A percentile compares a stretch with the other conserved stretches of the same genome.
phyloP scores from a whole-genome alignment of 257 asterid genomes.

The Avicennia marina region DNA sequence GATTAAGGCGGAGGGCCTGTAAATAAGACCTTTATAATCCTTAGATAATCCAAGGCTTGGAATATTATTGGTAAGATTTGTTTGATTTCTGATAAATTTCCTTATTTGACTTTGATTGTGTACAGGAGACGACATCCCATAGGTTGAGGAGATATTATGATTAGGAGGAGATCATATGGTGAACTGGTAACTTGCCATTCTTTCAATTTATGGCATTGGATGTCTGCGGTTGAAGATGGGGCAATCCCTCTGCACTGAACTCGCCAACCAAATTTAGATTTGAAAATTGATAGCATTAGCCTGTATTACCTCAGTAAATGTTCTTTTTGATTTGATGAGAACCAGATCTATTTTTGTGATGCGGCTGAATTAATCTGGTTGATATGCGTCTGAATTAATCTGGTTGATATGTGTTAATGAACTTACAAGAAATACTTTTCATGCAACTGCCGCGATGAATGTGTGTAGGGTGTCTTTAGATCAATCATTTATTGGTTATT shows the following conservation, averaged over 20 bases:
- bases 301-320: slow-evolving; percentile 21
- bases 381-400: slow-evolving; percentile 27
- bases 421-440: background rate
- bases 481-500: background rate
- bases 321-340: slow-evolving; percentile 27
- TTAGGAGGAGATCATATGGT: slow-evolving; percentile 23
- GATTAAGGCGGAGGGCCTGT: no score
- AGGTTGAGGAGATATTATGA: slow-evolving; percentile 27
- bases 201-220: slow-evolving; percentile 29
- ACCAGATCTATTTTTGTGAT: slow-evolving; percentile 25
- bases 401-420: no score
- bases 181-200: slow-evolving; percentile 30
- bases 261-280: slow-evolving; percentile 11
- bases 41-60: no score
- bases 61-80: background rate
- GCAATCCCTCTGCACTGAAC: slow-evolving; percentile 18
- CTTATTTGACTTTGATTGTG: slow-evolving; percentile 1
- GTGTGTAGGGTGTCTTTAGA: background rate
- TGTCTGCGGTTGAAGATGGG: slow-evolving; percentile 22
- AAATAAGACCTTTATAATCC: no score
- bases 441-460: slow-evolving; percentile 13
- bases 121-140: slow-evolving; percentile 44
- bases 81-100: background rate
- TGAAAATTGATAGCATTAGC: slow-evolving; percentile 21
- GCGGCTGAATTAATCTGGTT: slow-evolving; percentile 28